Evolutionary conservation across 768 basidiomycete genomes (phyloP).

Genomic region (Tylopilus intermedius): DNA sequence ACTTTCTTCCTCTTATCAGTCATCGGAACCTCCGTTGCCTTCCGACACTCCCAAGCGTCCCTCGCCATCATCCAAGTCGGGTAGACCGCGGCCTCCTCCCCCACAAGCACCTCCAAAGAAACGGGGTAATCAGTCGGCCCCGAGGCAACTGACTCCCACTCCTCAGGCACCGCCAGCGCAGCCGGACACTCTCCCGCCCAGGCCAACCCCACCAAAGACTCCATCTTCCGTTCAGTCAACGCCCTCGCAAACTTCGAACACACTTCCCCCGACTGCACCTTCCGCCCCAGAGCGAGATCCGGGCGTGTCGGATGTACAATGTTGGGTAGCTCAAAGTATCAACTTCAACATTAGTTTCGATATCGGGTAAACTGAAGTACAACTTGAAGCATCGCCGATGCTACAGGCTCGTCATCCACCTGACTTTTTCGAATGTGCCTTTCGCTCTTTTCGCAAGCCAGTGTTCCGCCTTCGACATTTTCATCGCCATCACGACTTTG

Average conservation of each 20-base stretch:
- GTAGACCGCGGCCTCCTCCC: conserved; percentile 2
- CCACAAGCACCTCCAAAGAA: conserved; percentile 7
- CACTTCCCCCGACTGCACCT: neutral
- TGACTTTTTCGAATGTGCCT: conserved; percentile 56
- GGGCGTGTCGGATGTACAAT: conserved; percentile 42
- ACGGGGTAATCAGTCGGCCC: neutral
- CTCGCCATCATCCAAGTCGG: neutral
- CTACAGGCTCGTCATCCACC: conserved; percentile 55
- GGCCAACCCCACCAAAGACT: neutral
- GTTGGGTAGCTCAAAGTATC: too few species aligned
- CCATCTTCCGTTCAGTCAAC: neutral
- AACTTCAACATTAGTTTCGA: too few species aligned
- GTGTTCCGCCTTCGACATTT: conserved; percentile 52
- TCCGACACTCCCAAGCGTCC: conserved; percentile 1
- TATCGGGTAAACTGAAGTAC: too few species aligned
- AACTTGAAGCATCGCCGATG: conserved; percentile 46
- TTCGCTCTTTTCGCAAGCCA: conserved; percentile 49
- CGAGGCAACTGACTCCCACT: neutral
- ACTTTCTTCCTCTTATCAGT: conserved; percentile 16
- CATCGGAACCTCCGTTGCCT: conserved; percentile 17
- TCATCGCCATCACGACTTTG: conserved; percentile 57
- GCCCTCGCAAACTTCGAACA: neutral
- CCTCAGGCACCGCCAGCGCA: conserved; percentile 1
- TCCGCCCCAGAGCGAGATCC: conserved; percentile 35
- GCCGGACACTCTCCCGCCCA: neutral